phyloP scores from a whole-genome alignment of 2,329 filamentous ascomycete genomes.

The Tolypocladium inflatum region DNA sequence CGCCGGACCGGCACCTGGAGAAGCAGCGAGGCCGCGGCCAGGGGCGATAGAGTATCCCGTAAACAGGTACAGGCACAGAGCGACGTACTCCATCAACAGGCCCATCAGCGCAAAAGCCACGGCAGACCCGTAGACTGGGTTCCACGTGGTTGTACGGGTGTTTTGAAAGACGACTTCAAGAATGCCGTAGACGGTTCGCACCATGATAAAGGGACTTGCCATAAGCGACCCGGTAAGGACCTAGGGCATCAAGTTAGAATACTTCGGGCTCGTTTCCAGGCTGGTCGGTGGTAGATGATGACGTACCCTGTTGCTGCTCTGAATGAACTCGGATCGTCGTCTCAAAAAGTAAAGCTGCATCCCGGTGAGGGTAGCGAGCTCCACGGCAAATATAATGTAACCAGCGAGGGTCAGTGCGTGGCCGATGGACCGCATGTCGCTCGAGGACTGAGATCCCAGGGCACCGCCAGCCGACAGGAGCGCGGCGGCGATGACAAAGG shows the following conservation, averaged over 20 bases:
- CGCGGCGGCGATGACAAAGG: slow-evolving; percentile 7
- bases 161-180: slow-evolving; percentile 8
- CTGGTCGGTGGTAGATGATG: neutral
- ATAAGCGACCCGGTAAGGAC: slow-evolving; percentile 9
- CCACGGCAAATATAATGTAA: slow-evolving; percentile 11
- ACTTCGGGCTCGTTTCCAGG: neutral
- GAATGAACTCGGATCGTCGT: slow-evolving; percentile 5
- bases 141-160: slow-evolving; percentile 5
- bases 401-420: slow-evolving; percentile 11
- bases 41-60: slow-evolving; percentile 7
- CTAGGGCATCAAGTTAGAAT: neutral
- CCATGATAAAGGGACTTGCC: slow-evolving; percentile 11
- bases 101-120: slow-evolving; percentile 8
- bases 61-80: slow-evolving; percentile 6
- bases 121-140: slow-evolving; percentile 8
- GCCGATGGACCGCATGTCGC: neutral
- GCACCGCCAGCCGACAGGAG: slow-evolving; percentile 12
- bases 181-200: slow-evolving; percentile 12
- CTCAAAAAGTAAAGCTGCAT: slow-evolving; percentile 9
- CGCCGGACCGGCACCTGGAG: neutral
- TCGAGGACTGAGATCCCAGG: slow-evolving; percentile 5
- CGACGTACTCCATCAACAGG: slow-evolving; percentile 8
- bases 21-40: neutral
- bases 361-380: slow-evolving; percentile 7
- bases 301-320: slow-evolving; percentile 9